Evolutionary conservation across 495 filamentous ascomycete species (phyloP).

Genomic region (Penicillium atrosanguineum): DNA sequence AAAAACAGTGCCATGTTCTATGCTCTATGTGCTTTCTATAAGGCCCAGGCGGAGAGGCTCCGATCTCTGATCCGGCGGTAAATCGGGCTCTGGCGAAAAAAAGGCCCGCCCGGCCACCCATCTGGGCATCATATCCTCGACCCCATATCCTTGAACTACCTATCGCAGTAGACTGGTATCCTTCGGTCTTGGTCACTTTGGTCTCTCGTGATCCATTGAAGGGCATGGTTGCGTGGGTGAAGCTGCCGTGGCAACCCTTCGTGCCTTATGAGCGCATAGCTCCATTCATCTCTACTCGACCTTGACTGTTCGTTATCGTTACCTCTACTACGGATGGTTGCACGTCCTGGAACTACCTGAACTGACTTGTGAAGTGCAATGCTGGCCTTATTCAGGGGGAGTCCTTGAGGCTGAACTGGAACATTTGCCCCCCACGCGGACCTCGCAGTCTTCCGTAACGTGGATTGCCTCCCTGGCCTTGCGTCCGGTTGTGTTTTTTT

Average conservation of each 20-base stretch:
- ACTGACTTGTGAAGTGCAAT: slow-evolving; percentile 20
- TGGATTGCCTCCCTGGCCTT: neutral
- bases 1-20: no score
- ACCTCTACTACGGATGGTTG: neutral
- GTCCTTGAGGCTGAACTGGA: slow-evolving; percentile 25
- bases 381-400: slow-evolving; percentile 21
- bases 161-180: neutral
- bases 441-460: neutral
- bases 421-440: neutral
- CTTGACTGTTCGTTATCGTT: neutral
- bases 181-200: neutral
- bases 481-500: neutral
- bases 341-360: neutral
- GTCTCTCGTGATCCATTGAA: slow-evolving; percentile 1
- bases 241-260: slow-evolving; percentile 21
- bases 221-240: slow-evolving; percentile 3
- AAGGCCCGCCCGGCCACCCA: slow-evolving; percentile 21
- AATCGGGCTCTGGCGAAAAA: slow-evolving; percentile 27
- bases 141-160: neutral
- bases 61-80: slow-evolving; percentile 25
- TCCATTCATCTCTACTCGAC: neutral
- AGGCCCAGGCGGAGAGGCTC: slow-evolving; percentile 1
- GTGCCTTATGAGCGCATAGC: slow-evolving; percentile 6
- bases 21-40: no score
- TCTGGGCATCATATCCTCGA: slow-evolving; percentile 1